phyloP scores from a whole-genome alignment of 805 yeast species.

The Ogataea trehalophila region DNA sequence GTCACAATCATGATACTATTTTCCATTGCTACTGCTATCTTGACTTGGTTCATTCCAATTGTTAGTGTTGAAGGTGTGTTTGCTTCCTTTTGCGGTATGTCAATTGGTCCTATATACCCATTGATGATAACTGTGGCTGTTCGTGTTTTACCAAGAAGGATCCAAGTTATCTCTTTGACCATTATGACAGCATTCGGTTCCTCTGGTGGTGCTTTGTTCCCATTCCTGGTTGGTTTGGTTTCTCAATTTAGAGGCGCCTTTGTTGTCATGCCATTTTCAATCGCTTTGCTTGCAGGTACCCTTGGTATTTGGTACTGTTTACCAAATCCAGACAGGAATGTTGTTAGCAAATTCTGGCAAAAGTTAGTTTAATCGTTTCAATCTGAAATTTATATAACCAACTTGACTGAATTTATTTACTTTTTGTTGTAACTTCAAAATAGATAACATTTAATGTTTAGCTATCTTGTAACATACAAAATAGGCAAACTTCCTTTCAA shows the following conservation, averaged over 20 bases:
- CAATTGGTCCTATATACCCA: constrained; percentile 65
- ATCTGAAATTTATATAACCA: neutral
- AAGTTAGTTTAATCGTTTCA: neutral
- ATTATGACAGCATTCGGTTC: constrained; percentile 53
- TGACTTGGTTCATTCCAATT: constrained; percentile 46
- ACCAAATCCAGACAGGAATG: constrained; percentile 39
- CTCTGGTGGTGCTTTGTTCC: constrained; percentile 54
- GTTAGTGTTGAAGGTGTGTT: constrained; percentile 42
- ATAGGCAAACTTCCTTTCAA: too few relatives aligned
- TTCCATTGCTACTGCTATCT: constrained; percentile 34
- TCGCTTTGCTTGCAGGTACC: constrained; percentile 34
- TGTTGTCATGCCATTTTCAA: constrained; percentile 45
- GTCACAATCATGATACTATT: constrained; percentile 31
- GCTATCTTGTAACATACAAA: too few relatives aligned
- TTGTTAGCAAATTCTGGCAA: constrained; percentile 18
- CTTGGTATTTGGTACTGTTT: constrained; percentile 35
- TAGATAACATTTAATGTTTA: too few relatives aligned
- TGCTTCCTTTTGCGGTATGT: constrained; percentile 49
- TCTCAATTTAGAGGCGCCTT: constrained; percentile 42
- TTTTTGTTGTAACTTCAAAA: too few relatives aligned
- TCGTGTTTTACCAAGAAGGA: constrained; percentile 44
- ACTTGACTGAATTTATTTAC: too few relatives aligned
- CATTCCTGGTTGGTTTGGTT: constrained; percentile 47
- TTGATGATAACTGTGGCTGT: constrained; percentile 42
- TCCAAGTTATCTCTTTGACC: constrained; percentile 46